These are phyloP conservation scores for Jatropha multifida DNA, from an alignment of 441 rosid species.

Conservation along the genomic window DNA sequence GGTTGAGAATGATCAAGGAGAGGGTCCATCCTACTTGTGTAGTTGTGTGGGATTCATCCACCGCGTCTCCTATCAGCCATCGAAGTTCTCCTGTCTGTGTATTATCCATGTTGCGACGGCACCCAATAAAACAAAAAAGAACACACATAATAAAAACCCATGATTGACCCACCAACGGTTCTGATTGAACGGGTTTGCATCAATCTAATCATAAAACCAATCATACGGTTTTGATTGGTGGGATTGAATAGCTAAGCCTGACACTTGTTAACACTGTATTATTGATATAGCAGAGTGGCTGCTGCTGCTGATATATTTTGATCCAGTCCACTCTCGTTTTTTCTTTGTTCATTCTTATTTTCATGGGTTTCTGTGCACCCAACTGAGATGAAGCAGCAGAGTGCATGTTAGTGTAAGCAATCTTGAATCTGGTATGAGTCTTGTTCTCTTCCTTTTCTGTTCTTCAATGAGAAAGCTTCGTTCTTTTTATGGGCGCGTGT, in stretches of 20 bases:
- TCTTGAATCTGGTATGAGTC: constrained; percentile 35
- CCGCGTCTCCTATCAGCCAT: constrained; percentile 4
- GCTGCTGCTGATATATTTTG: constrained; percentile 17
- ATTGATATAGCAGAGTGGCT: constrained; percentile 18
- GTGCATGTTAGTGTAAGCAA: constrained; percentile 18
- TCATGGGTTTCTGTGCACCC: background rate
- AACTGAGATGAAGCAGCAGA: constrained; percentile 19
- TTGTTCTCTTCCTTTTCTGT: constrained; percentile 1
- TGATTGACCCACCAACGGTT: constrained; percentile 17
- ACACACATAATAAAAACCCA: background rate
- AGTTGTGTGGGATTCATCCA: constrained; percentile 22
- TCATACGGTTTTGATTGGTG: constrained; percentile 29
- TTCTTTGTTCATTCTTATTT: background rate
- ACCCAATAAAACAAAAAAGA: background rate
- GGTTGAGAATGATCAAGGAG: no score
- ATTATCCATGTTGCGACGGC: background rate
- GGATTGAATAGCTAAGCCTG: constrained; percentile 24
- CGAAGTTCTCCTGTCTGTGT: background rate
- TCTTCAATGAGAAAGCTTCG: background rate
- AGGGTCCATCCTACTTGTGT: background rate
- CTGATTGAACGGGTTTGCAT: constrained; percentile 12
- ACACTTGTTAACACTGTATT: constrained; percentile 5
- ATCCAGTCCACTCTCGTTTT: background rate
- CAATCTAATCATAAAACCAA: background rate
- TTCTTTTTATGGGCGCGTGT: background rate